These are phyloP conservation scores for Clohesyomyces aquaticus DNA, from an alignment of 495 filamentous ascomycete genomes.

Conservation along the genomic window DNA sequence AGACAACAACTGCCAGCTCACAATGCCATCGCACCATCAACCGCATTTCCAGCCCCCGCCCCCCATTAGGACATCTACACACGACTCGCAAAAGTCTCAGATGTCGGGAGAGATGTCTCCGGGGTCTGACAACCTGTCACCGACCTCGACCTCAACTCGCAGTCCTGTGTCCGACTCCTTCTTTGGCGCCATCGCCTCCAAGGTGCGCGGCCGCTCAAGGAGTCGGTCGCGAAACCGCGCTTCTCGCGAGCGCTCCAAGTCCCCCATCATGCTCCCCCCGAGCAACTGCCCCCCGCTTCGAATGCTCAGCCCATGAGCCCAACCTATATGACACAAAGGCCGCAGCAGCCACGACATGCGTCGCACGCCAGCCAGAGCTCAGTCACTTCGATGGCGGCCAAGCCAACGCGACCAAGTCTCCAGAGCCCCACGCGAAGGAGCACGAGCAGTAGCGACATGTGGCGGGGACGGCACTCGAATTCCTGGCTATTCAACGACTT, in stretches of 20 bases:
- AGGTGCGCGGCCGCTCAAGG: conserved; percentile 32
- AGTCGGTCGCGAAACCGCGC: conserved; percentile 24
- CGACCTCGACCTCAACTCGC: conserved; percentile 29
- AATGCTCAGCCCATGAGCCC: conserved; percentile 10
- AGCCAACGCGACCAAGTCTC: conserved; percentile 21
- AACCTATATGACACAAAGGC: conserved; percentile 23
- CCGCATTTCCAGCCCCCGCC: conserved; percentile 33
- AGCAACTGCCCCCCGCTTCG: conserved; percentile 26
- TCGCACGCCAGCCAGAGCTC: conserved; percentile 32
- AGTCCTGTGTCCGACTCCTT: conserved; percentile 31
- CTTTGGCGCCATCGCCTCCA: conserved; percentile 36
- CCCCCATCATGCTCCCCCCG: conserved; percentile 37
- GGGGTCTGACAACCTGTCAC: conserved; percentile 26
- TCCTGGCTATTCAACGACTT: conserved; percentile 42
- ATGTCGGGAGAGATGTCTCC: conserved; percentile 27
- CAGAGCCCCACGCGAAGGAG: conserved; percentile 19
- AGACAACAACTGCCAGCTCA: neutral
- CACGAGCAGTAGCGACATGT: conserved; percentile 37
- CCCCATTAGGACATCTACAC: conserved; percentile 31
- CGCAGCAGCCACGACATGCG: conserved; percentile 34
- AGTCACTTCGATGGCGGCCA: conserved; percentile 2
- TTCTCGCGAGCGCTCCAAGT: conserved; percentile 34
- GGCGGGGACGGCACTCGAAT: conserved; percentile 40
- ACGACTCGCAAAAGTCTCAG: conserved; percentile 22
- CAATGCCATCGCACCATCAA: conserved; percentile 22